Conservation (phyloP, 2,329 filamentous ascomycete genomes). For the Botrytis porri region DNA sequence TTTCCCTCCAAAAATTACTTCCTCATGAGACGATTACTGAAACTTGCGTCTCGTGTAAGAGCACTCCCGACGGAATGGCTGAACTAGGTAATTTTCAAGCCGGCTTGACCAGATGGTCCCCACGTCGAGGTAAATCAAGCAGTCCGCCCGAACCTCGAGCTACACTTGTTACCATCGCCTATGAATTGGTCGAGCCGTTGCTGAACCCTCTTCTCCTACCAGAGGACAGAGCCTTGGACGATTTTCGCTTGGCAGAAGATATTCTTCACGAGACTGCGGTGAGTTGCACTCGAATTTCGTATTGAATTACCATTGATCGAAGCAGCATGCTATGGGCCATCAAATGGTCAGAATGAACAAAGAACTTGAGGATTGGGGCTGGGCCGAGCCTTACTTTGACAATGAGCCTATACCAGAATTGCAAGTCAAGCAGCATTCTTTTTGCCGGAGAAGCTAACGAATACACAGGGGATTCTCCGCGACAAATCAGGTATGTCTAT, state of each 20-base stretch:
- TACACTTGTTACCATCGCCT: not conserved
- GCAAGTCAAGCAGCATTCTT: not conserved
- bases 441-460: not conserved
- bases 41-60: not conserved
- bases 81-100: not conserved
- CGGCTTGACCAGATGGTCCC: not conserved
- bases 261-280: slow-evolving; percentile 9
- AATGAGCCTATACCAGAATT: slow-evolving; percentile 5
- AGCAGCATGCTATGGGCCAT: not conserved
- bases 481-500: not conserved
- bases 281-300: not conserved
- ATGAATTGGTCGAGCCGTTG: slow-evolving; percentile 8
- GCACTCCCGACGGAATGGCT: not conserved
- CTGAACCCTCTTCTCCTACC: not conserved
- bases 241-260: not conserved
- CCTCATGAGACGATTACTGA: not conserved
- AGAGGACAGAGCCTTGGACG: slow-evolving; percentile 11
- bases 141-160: not conserved
- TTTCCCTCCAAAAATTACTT: not conserved
- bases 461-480: not conserved
- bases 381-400: not conserved
- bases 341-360: not conserved
- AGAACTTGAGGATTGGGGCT: not conserved
- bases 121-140: not conserved
- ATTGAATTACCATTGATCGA: not conserved